phyloP scores from a whole-genome alignment of 192 early-diverging fungal species.

The Rhizophagus clarus region DNA sequence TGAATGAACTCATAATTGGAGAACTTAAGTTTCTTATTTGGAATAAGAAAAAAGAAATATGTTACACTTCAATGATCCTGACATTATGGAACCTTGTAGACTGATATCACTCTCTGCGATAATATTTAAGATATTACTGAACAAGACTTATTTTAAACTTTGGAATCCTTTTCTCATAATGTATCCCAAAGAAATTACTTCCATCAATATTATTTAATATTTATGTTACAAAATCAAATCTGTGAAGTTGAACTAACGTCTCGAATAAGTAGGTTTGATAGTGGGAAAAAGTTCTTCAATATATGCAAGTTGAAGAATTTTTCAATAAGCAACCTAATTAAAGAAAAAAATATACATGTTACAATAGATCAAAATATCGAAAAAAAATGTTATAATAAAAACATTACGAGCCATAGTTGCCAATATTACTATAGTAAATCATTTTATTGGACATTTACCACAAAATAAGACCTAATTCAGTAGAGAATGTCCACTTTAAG shows the following conservation, averaged over 20 bases:
- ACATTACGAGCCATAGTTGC: too few species aligned
- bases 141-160: conserved; percentile 61
- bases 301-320: conserved; percentile 82
- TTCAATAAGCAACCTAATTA: conserved; percentile 78
- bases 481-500: conserved; percentile 67
- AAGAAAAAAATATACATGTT: too few species aligned
- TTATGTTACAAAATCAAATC: conserved; percentile 62
- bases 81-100: too few species aligned
- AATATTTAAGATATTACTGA: background rate
- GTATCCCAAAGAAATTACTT: conserved; percentile 36
- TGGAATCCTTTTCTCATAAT: background rate
- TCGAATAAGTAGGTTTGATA: conserved; percentile 53
- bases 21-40: too few species aligned
- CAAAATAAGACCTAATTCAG: background rate
- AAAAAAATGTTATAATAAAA: background rate
- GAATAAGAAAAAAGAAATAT: too few species aligned
- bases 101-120: too few species aligned
- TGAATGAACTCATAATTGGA: too few species aligned
- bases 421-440: too few species aligned
- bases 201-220: conserved; percentile 70
- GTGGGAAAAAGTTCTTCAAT: conserved; percentile 79
- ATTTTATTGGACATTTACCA: too few species aligned
- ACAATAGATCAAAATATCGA: too few species aligned
- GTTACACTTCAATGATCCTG: too few species aligned
- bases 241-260: conserved; percentile 45